Percentiles rank a stretch among this genome's conserved stretches.
These are phyloP conservation scores for Blastobotrys arbuscula DNA, from an alignment of 1,139 yeast genomes.

Conservation along the genomic window DNA sequence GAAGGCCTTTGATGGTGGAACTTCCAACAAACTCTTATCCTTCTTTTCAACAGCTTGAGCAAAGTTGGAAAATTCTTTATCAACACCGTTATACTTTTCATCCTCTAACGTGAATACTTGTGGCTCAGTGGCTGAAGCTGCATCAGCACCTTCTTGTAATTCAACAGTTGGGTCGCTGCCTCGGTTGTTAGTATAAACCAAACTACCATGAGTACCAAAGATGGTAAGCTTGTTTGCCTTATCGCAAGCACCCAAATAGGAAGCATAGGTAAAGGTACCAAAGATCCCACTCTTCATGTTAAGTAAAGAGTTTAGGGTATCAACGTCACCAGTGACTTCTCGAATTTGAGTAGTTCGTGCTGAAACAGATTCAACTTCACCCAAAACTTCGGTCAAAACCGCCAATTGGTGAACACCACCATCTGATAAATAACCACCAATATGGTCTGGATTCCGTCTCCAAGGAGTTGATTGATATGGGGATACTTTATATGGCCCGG, in stretches of 20 bases:
- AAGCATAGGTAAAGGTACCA: slow-evolving; percentile 87
- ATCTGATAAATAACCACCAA: slow-evolving; percentile 86
- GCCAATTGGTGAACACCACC: slow-evolving; percentile 97
- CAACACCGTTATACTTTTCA: slow-evolving; percentile 54
- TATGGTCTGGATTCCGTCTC: slow-evolving; percentile 85
- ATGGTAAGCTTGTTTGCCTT: slow-evolving; percentile 62
- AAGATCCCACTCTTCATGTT: slow-evolving; percentile 58
- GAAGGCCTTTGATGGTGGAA: slow-evolving; percentile 68
- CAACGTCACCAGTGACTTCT: slow-evolving; percentile 73
- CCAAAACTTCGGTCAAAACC: slow-evolving; percentile 73
- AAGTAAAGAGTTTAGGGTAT: slow-evolving; percentile 65
- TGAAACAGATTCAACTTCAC: slow-evolving; percentile 60
- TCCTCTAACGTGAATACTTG: slow-evolving; percentile 42
- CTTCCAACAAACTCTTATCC: slow-evolving; percentile 53
- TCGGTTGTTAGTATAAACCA: slow-evolving; percentile 58
- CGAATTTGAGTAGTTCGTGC: slow-evolving; percentile 74
- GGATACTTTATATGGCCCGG: slow-evolving; percentile 67
- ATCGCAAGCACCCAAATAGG: slow-evolving; percentile 82
- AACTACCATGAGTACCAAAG: slow-evolving; percentile 72
- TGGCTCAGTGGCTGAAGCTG: slow-evolving; percentile 41
- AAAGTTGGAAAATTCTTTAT: slow-evolving; percentile 67
- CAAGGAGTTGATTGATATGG: slow-evolving; percentile 61
- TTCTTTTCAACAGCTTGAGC: slow-evolving; percentile 60
- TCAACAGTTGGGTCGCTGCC: slow-evolving; percentile 44
- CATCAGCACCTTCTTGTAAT: slow-evolving; percentile 43